Percentiles rank a stretch among this genome's conserved stretches.
These are phyloP conservation scores for Pythium biforme DNA, from an alignment of 352 stramenopile genomes.

Conservation along the genomic window DNA sequence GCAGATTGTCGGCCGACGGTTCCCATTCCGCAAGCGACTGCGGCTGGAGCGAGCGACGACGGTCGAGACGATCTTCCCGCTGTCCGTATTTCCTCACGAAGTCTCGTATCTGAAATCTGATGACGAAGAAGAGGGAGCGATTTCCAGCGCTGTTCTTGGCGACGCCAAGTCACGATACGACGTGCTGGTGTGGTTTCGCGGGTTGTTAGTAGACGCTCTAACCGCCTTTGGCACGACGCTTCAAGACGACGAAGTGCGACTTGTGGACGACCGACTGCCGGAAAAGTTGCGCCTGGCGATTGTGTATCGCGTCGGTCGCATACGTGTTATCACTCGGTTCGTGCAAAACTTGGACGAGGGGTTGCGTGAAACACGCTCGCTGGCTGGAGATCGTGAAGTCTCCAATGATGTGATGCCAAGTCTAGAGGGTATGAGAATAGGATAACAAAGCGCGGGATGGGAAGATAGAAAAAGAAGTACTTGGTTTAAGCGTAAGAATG, in stretches of 20 bases:
- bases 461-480: too few relatives aligned
- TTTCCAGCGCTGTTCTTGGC: not conserved
- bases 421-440: not conserved
- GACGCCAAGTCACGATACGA: conserved; percentile 13
- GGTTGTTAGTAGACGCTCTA: conserved; percentile 11
- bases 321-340: conserved; percentile 39
- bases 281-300: conserved; percentile 42
- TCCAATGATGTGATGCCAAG: not conserved
- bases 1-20: conserved; percentile 29
- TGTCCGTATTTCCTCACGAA: conserved; percentile 14
- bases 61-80: conserved; percentile 50
- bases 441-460: not conserved
- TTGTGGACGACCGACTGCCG: conserved; percentile 20
- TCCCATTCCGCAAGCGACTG: conserved; percentile 50
- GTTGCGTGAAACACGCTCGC: not conserved
- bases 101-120: not conserved
- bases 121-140: not conserved
- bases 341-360: conserved; percentile 42
- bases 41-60: conserved; percentile 48
- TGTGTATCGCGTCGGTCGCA: conserved; percentile 43
- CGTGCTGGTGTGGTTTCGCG: conserved; percentile 24
- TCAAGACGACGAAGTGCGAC: conserved; percentile 27
- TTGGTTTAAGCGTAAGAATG: too few relatives aligned
- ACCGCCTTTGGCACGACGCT: conserved; percentile 25
- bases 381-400: not conserved